Conservation (phyloP, 495 filamentous ascomycete genomes). For the Endocarpon pusillum region DNA sequence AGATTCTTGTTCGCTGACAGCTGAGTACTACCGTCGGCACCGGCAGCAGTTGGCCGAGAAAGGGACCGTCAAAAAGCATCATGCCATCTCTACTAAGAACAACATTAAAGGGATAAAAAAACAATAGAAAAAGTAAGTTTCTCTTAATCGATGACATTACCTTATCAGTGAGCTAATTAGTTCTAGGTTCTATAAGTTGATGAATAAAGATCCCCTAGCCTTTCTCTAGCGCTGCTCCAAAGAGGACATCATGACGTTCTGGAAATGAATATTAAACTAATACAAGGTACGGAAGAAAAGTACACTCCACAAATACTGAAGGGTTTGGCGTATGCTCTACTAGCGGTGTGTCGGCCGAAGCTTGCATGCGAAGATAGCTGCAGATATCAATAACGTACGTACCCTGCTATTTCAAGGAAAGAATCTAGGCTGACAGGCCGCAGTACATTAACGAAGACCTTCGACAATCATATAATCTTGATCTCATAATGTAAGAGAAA, state of each 20-base stretch:
- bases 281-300: slow-evolving; percentile 6
- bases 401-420: background rate
- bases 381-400: slow-evolving; percentile 5
- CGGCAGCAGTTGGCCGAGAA: slow-evolving; percentile 5
- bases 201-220: slow-evolving; percentile 3
- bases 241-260: slow-evolving; percentile 5
- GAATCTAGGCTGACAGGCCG: background rate
- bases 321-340: slow-evolving; percentile 7
- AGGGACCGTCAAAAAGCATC: slow-evolving; percentile 4
- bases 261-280: slow-evolving; percentile 5
- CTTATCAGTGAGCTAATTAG: background rate
- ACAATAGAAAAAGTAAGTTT: slow-evolving; percentile 3
- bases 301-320: slow-evolving; percentile 4
- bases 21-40: slow-evolving; percentile 6
- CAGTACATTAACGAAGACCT: slow-evolving; percentile 8
- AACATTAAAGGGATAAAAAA: slow-evolving; percentile 4
- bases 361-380: slow-evolving; percentile 5
- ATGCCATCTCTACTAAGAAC: slow-evolving; percentile 7
- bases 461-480: slow-evolving; percentile 5
- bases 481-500: slow-evolving; percentile 6
- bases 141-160: background rate
- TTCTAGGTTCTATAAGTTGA: slow-evolving; percentile 2
- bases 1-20: background rate
- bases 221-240: slow-evolving; percentile 2
- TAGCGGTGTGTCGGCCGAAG: slow-evolving; percentile 4